A percentile compares a stretch with the other conserved stretches of the same genome.
phyloP scores from a whole-genome alignment of 495 filamentous ascomycete species.

The Letharia lupina region DNA sequence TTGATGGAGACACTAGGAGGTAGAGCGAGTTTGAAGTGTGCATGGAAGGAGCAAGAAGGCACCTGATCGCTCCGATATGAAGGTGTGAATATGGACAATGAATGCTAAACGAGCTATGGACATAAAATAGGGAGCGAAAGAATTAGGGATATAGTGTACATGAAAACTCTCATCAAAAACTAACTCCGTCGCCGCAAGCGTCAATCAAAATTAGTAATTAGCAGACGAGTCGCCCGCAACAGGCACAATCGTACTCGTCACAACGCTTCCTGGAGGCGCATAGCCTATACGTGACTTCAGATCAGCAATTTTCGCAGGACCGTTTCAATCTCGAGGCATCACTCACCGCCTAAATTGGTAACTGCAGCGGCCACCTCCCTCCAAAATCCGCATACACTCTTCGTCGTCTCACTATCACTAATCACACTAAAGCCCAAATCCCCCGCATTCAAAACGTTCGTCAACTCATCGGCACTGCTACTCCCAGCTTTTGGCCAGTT shows the following conservation, averaged over 20 bases:
- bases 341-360: constrained; percentile 30
- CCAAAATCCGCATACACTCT: constrained; percentile 35
- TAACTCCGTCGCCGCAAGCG: background rate
- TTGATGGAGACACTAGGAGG: too few species aligned
- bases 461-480: constrained; percentile 22
- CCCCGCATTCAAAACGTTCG: constrained; percentile 31
- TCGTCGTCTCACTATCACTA: constrained; percentile 30
- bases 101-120: background rate
- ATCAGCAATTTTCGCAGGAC: background rate
- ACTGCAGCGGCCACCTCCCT: constrained; percentile 29
- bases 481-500: constrained; percentile 30
- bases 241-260: constrained; percentile 11
- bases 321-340: background rate
- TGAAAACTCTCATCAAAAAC: background rate
- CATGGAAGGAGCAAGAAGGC: background rate
- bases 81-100: background rate
- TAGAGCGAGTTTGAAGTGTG: too few species aligned
- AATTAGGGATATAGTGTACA: background rate
- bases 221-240: constrained; percentile 9
- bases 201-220: constrained; percentile 6
- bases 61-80: background rate
- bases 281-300: constrained; percentile 20
- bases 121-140: background rate
- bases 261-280: constrained; percentile 28
- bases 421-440: constrained; percentile 31